Conservation (phyloP, 306 rosid species). For the Medicago arabica region DNA sequence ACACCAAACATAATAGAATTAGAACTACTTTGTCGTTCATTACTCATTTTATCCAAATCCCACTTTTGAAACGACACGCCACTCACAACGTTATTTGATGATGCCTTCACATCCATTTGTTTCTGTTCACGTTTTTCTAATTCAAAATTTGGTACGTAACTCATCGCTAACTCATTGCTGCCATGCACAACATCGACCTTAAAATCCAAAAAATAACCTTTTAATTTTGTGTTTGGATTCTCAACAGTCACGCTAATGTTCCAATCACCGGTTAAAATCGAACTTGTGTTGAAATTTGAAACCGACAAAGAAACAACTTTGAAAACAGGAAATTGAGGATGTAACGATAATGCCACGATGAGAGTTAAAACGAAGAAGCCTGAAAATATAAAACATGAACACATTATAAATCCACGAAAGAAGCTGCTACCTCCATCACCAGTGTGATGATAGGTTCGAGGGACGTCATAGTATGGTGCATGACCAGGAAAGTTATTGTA, state of each 20-base stretch:
- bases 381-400: background rate
- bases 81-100: background rate
- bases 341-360: constrained; percentile 31
- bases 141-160: constrained; percentile 33
- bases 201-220: constrained; percentile 3
- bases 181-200: constrained; percentile 39
- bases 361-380: constrained; percentile 12
- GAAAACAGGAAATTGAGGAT: constrained; percentile 47
- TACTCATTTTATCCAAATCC: constrained; percentile 2
- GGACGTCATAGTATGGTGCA: background rate
- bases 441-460: background rate
- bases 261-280: constrained; percentile 49
- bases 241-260: constrained; percentile 20
- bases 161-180: background rate
- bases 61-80: background rate
- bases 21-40: constrained; percentile 16
- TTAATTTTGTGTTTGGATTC: constrained; percentile 47
- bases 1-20: constrained; percentile 26
- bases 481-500: background rate
- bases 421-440: background rate
- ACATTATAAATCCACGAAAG: constrained; percentile 44
- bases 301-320: constrained; percentile 46
- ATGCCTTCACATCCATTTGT: constrained; percentile 18
- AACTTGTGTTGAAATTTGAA: constrained; percentile 40
- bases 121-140: constrained; percentile 7